Conservation (phyloP, 805 yeast genomes). For the Candida nemodendra region DNA sequence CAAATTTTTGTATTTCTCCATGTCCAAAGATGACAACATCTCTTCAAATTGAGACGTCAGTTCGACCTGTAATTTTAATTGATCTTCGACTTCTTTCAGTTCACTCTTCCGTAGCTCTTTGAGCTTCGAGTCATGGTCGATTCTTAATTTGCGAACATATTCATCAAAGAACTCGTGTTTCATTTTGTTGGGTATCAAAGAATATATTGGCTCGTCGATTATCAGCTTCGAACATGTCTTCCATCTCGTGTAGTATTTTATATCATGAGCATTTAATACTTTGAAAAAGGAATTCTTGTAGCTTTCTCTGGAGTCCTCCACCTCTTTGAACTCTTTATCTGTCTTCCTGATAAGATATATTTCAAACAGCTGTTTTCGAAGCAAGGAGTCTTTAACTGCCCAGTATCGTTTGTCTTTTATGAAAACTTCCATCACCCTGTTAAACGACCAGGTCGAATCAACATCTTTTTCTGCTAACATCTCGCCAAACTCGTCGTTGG, state of each 20-base stretch:
- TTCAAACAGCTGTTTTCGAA: slow-evolving; percentile 62
- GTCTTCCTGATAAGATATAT: slow-evolving; percentile 54
- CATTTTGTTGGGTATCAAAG: slow-evolving; percentile 56
- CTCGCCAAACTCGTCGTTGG: slow-evolving; percentile 43
- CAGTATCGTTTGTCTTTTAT: slow-evolving; percentile 65
- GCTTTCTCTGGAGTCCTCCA: slow-evolving; percentile 50
- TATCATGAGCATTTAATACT: slow-evolving; percentile 42
- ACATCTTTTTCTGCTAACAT: slow-evolving; percentile 57
- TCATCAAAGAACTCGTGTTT: slow-evolving; percentile 54
- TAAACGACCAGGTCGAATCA: slow-evolving; percentile 76
- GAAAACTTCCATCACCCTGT: slow-evolving; percentile 56
- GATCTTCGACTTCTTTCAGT: slow-evolving; percentile 48
- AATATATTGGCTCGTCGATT: slow-evolving; percentile 63
- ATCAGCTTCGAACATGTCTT: slow-evolving; percentile 50
- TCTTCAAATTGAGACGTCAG: slow-evolving; percentile 18
- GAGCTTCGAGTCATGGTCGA: slow-evolving; percentile 28
- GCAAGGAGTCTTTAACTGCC: slow-evolving; percentile 59
- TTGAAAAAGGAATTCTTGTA: slow-evolving; percentile 54
- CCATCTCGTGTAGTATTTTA: slow-evolving; percentile 67
- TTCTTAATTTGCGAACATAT: slow-evolving; percentile 42
- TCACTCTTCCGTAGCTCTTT: slow-evolving; percentile 45
- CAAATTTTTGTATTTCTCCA: slow-evolving; percentile 30
- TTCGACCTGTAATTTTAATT: slow-evolving; percentile 35
- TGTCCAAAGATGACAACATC: slow-evolving; percentile 9
- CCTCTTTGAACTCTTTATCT: slow-evolving; percentile 50